Percentiles rank a stretch among this genome's conserved stretches.
Conservation (phyloP, 2,329 filamentous ascomycete genomes). For the Ophiostoma sp. region DNA sequence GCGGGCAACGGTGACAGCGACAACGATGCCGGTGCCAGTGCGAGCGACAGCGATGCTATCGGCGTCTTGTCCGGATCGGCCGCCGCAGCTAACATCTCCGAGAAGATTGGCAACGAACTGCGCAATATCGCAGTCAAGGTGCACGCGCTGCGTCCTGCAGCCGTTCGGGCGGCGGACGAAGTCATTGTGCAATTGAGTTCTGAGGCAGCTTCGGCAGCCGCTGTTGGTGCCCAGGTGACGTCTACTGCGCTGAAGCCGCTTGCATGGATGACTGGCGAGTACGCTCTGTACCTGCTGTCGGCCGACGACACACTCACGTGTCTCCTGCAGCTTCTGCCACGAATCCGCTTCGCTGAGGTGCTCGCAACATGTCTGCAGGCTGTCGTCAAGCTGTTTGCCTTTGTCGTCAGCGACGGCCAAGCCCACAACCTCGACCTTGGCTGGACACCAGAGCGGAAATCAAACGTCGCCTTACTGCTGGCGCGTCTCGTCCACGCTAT, state of each 20-base stretch:
- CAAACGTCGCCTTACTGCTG: constrained; percentile 73
- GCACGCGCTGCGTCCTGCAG: constrained; percentile 74
- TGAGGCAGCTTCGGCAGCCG: constrained; percentile 45
- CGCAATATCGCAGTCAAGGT: constrained; percentile 92
- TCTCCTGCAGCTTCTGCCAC: constrained; percentile 66
- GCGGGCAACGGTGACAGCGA: constrained; percentile 43
- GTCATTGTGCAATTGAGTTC: constrained; percentile 62
- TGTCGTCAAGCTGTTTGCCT: constrained; percentile 78
- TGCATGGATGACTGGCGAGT: constrained; percentile 88
- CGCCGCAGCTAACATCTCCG: constrained; percentile 55
- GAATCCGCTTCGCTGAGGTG: constrained; percentile 60
- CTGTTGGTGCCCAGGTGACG: constrained; percentile 53
- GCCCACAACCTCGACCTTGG: constrained; percentile 34
- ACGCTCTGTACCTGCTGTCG: constrained; percentile 67
- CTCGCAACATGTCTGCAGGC: constrained; percentile 83
- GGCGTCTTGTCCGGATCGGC: constrained; percentile 26
- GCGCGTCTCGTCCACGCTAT: constrained; percentile 79
- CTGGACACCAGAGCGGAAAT: constrained; percentile 77
- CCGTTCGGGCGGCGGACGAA: constrained; percentile 79
- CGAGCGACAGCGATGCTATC: constrained; percentile 38
- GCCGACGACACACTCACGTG: constrained; percentile 72
- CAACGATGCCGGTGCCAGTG: constrained; percentile 27
- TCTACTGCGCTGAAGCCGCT: constrained; percentile 71
- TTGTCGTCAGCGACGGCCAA: constrained; percentile 65
- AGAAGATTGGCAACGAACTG: constrained; percentile 78